phyloP scores from a whole-genome alignment of 1,284 basidiomycete genomes.

The Boletellus sp. region DNA sequence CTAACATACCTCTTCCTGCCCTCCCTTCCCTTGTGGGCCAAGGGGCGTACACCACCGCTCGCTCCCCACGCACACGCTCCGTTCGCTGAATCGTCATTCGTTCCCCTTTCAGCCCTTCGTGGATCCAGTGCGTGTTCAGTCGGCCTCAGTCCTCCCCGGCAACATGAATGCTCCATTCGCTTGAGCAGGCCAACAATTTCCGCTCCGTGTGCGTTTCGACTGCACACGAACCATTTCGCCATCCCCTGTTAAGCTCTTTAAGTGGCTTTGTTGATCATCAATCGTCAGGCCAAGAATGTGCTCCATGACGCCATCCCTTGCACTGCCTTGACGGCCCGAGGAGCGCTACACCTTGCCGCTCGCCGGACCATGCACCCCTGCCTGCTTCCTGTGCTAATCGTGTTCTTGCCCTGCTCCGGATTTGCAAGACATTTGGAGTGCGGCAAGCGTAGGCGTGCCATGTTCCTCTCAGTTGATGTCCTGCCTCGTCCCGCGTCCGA shows the following conservation, averaged over 20 bases:
- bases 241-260: slow-evolving; percentile 33
- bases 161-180: slow-evolving; percentile 20
- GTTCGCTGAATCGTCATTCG: slow-evolving; percentile 12
- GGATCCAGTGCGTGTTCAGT: slow-evolving; percentile 11
- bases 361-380: slow-evolving; percentile 28
- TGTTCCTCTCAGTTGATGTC: slow-evolving; percentile 23
- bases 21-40: slow-evolving; percentile 31
- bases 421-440: slow-evolving; percentile 31
- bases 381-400: slow-evolving; percentile 33
- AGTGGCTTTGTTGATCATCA: slow-evolving; percentile 33
- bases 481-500: slow-evolving; percentile 24
- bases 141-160: slow-evolving; percentile 8
- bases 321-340: slow-evolving; percentile 27
- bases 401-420: slow-evolving; percentile 33
- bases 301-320: slow-evolving; percentile 25
- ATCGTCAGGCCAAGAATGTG: slow-evolving; percentile 12
- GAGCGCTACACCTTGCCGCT: slow-evolving; percentile 27
- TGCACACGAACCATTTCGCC: slow-evolving; percentile 12
- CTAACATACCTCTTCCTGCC: slow-evolving; percentile 32
- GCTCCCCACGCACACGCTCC: slow-evolving; percentile 30
- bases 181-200: slow-evolving; percentile 28
- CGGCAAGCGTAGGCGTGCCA: slow-evolving; percentile 32
- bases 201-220: slow-evolving; percentile 17
- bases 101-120: slow-evolving; percentile 12
- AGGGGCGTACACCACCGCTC: slow-evolving; percentile 20